Percentiles rank a stretch among this genome's conserved stretches.
Evolutionary conservation across 192 early-diverging fungal genomes (phyloP).

Genomic region (Phycomyces nitens): DNA sequence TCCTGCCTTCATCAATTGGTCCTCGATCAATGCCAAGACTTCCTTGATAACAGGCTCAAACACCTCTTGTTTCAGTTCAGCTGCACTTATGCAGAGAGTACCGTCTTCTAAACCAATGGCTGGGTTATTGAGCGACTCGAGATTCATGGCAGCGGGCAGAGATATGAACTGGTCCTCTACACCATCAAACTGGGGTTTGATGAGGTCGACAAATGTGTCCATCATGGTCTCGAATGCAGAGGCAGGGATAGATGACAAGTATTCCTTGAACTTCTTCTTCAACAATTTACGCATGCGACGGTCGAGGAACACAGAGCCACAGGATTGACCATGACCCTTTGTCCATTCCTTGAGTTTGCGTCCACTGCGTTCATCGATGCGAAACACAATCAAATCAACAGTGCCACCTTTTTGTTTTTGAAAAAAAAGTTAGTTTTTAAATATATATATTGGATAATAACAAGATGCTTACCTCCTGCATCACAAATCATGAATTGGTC

Average conservation of each 20-base stretch:
- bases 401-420: slow-evolving; percentile 35
- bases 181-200: slow-evolving; percentile 55
- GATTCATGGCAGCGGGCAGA: slow-evolving; percentile 46
- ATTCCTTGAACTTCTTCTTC: slow-evolving; percentile 44
- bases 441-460: not conserved
- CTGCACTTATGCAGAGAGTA: slow-evolving; percentile 44
- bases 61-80: slow-evolving; percentile 43
- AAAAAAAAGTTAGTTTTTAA: not conserved
- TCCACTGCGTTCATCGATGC: slow-evolving; percentile 34
- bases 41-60: slow-evolving; percentile 55
- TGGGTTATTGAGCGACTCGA: slow-evolving; percentile 43
- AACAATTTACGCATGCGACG: slow-evolving; percentile 42
- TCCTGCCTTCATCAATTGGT: slow-evolving; percentile 43
- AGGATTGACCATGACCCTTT: slow-evolving; percentile 44
- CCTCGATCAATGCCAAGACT: slow-evolving; percentile 46
- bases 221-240: slow-evolving; percentile 46
- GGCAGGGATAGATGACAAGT: slow-evolving; percentile 39
- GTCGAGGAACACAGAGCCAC: slow-evolving; percentile 47
- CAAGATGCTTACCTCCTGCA: slow-evolving; percentile 39
- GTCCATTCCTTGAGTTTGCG: slow-evolving; percentile 37
- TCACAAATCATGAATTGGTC: slow-evolving; percentile 55
- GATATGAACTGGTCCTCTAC: slow-evolving; percentile 44
- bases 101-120: slow-evolving; percentile 51
- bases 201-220: slow-evolving; percentile 49
- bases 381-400: slow-evolving; percentile 52